Conservation (phyloP, 2,329 filamentous ascomycete species). For the Colletotrichum sp. region DNA sequence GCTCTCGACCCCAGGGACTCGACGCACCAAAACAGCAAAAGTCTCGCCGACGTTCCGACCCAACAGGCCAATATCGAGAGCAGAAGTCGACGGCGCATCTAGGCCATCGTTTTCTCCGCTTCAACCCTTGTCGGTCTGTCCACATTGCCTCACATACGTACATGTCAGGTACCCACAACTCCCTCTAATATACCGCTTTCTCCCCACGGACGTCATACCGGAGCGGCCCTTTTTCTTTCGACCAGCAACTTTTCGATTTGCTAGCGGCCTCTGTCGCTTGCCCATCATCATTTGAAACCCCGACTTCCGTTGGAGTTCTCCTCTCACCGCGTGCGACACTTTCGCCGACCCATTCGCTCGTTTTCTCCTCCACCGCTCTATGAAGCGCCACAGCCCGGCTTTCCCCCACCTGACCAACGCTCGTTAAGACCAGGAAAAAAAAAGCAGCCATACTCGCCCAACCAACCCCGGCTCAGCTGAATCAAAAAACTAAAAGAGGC, state of each 20-base stretch:
- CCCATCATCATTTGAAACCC: slow-evolving; percentile 7
- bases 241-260: slow-evolving; percentile 12
- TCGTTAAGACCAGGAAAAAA: slow-evolving; percentile 1
- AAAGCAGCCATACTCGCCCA: background rate
- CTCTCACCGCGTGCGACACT: slow-evolving; percentile 3
- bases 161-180: slow-evolving; percentile 16
- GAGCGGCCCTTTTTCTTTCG: background rate
- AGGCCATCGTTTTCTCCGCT: slow-evolving; percentile 12
- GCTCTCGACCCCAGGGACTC: background rate
- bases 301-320: background rate
- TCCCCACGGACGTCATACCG: slow-evolving; percentile 21
- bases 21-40: background rate
- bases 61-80: background rate
- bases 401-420: slow-evolving; percentile 22
- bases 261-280: slow-evolving; percentile 2
- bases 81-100: background rate
- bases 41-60: background rate
- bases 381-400: slow-evolving; percentile 18
- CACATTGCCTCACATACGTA: slow-evolving; percentile 14
- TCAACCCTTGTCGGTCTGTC: slow-evolving; percentile 10
- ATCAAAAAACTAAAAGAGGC: background rate
- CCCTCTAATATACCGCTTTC: slow-evolving; percentile 20
- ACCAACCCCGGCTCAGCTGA: background rate
- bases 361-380: slow-evolving; percentile 11
- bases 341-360: slow-evolving; percentile 16